These are phyloP conservation scores for Coemansia sp. DNA, from an alignment of 192 early-diverging fungal genomes.

Conservation along the genomic window DNA sequence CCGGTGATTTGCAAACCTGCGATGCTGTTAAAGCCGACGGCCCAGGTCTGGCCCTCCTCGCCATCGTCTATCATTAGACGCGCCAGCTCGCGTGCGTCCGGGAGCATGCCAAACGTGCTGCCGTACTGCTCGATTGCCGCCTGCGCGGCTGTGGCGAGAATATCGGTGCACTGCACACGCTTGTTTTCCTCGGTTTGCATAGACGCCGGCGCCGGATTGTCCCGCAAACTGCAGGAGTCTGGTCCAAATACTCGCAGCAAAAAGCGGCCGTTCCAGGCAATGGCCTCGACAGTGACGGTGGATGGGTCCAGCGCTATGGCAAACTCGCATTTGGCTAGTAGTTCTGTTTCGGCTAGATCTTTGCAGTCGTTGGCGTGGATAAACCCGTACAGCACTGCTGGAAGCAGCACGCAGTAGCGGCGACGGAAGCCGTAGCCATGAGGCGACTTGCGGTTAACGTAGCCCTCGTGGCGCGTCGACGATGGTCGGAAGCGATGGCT, in stretches of 20 bases:
- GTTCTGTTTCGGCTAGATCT: constrained; percentile 10
- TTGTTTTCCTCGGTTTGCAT: constrained; percentile 19
- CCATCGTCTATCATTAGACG: constrained; percentile 49
- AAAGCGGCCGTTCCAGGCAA: constrained; percentile 49
- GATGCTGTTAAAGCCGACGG: constrained; percentile 40
- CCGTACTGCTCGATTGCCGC: constrained; percentile 49
- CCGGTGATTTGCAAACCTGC: constrained; percentile 43
- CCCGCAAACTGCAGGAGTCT: constrained; percentile 28
- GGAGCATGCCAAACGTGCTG: constrained; percentile 46
- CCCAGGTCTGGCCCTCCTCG: constrained; percentile 47
- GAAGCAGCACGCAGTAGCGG: constrained; percentile 44
- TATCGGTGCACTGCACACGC: constrained; percentile 46
- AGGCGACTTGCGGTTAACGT: constrained; percentile 43
- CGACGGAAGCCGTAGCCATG: constrained; percentile 52
- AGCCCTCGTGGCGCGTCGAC: constrained; percentile 40
- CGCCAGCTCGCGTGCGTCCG: constrained; percentile 43
- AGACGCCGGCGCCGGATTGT: constrained; percentile 35
- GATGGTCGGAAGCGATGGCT: constrained; percentile 25
- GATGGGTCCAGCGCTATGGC: constrained; percentile 38
- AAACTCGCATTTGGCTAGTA: constrained; percentile 38
- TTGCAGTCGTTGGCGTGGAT: constrained; percentile 35
- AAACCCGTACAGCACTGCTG: constrained; percentile 34
- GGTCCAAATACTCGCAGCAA: constrained; percentile 46
- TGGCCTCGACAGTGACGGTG: constrained; percentile 40
- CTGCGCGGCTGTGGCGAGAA: constrained; percentile 46